These are phyloP conservation scores for Neurospora pannonica DNA, from an alignment of 495 filamentous ascomycete genomes.

Conservation along the genomic window DNA sequence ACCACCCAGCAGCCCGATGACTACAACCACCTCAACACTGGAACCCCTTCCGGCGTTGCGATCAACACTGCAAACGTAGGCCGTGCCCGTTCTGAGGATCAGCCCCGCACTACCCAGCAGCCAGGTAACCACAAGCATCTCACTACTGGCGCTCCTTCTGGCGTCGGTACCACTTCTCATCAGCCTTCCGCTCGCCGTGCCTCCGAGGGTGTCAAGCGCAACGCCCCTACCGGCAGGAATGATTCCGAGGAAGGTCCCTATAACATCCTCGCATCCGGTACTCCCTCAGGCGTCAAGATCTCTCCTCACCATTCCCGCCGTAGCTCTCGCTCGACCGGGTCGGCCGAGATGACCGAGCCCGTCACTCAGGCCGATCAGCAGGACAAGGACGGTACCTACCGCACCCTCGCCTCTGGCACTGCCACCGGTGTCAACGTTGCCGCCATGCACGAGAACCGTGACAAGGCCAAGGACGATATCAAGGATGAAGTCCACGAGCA, in stretches of 20 bases:
- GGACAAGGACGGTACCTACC: slow-evolving; percentile 17
- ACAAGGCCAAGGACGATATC: background rate
- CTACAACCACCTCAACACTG: slow-evolving; percentile 22
- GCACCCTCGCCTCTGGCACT: slow-evolving; percentile 20
- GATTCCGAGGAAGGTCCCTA: slow-evolving; percentile 3
- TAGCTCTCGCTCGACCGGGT: background rate
- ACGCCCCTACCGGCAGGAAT: background rate
- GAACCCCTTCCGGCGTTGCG: slow-evolving; percentile 23
- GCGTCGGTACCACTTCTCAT: background rate
- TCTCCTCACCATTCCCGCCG: background rate
- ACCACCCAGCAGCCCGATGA: slow-evolving; percentile 3
- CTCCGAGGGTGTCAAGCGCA: background rate
- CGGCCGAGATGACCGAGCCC: slow-evolving; percentile 3
- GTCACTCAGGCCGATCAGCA: slow-evolving; percentile 1
- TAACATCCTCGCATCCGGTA: slow-evolving; percentile 15
- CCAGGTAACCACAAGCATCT: background rate
- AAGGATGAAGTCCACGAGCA: background rate
- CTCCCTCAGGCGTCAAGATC: slow-evolving; percentile 17
- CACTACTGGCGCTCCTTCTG: background rate
- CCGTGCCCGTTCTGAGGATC: background rate
- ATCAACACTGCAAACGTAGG: background rate
- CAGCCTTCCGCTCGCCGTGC: background rate
- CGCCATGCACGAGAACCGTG: background rate
- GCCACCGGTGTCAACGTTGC: slow-evolving; percentile 19
- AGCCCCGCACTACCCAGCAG: background rate